A percentile compares a stretch with the other conserved stretches of the same genome.
Evolutionary conservation across 1,284 basidiomycete genomes (phyloP).

Genomic region (Puccinia novopanici): DNA sequence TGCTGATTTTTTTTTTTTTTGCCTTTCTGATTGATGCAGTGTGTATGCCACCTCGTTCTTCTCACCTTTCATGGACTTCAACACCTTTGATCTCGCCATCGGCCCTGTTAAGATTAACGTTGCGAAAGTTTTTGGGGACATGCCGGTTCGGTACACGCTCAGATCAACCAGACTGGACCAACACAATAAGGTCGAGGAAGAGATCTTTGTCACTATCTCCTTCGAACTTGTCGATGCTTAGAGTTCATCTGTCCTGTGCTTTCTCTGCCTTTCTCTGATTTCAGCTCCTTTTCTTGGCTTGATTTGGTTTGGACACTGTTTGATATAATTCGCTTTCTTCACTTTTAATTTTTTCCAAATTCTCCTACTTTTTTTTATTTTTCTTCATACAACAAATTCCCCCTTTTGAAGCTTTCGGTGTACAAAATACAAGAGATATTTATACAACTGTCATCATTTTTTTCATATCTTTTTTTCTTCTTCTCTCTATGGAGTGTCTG

Average conservation of each 20-base stretch:
- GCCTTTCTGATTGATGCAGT: conserved; percentile 52
- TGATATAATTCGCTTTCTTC: background rate
- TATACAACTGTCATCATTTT: background rate
- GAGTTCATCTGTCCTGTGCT: background rate
- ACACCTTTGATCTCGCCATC: conserved; percentile 54
- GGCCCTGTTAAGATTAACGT: conserved; percentile 54
- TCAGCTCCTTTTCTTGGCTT: background rate
- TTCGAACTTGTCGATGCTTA: conserved; percentile 60
- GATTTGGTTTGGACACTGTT: background rate
- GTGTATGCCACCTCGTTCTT: conserved; percentile 53
- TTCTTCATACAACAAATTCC: background rate
- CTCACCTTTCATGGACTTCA: conserved; percentile 55
- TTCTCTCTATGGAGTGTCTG: no score
- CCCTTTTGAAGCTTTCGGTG: background rate
- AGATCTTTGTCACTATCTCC: conserved; percentile 59
- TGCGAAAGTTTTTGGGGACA: conserved; percentile 55
- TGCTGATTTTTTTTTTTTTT: no score
- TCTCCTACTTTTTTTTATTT: background rate
- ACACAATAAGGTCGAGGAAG: conserved; percentile 55
- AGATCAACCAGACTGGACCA: conserved; percentile 55
- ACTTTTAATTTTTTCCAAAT: background rate
- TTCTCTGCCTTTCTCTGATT: background rate
- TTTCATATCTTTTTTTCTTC: no score
- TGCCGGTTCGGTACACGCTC: conserved; percentile 61
- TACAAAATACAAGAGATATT: background rate